phyloP scores from a whole-genome alignment of 140 eudicot species.

The Oenanthe javanica region DNA sequence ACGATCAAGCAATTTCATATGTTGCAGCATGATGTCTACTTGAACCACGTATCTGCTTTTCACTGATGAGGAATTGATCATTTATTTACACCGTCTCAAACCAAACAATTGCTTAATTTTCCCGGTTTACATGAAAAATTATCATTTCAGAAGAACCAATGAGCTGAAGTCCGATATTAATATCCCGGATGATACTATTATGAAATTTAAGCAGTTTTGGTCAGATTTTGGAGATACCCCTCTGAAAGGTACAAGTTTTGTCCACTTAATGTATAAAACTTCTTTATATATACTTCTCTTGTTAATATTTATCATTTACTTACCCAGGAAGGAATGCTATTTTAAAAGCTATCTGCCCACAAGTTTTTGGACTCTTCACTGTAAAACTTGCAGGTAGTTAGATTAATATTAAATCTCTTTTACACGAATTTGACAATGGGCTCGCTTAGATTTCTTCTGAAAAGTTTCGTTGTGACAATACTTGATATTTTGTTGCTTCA shows the following conservation, averaged over 20 bases:
- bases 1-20: background rate
- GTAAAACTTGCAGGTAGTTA: constrained; percentile 91
- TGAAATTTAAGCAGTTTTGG: constrained; percentile 69
- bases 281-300: background rate
- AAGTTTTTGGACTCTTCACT: constrained; percentile 89
- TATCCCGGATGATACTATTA: constrained; percentile 64
- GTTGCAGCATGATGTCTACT: background rate
- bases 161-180: constrained; percentile 67
- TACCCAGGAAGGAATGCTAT: constrained; percentile 80
- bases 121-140: background rate
- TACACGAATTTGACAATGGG: background rate
- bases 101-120: background rate
- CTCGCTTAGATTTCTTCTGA: background rate
- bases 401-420: background rate
- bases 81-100: background rate
- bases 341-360: constrained; percentile 87
- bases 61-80: background rate
- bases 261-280: background rate
- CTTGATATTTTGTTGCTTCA: background rate
- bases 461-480: background rate
- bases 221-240: constrained; percentile 66
- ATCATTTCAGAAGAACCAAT: constrained; percentile 60
- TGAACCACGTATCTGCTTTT: background rate
- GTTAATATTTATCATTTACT: constrained; percentile 1
- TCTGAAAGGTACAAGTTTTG: constrained; percentile 47